Evolutionary conservation across 176 grass and related monocot genomes (phyloP).

Genomic region (Melocanna baccifera): DNA sequence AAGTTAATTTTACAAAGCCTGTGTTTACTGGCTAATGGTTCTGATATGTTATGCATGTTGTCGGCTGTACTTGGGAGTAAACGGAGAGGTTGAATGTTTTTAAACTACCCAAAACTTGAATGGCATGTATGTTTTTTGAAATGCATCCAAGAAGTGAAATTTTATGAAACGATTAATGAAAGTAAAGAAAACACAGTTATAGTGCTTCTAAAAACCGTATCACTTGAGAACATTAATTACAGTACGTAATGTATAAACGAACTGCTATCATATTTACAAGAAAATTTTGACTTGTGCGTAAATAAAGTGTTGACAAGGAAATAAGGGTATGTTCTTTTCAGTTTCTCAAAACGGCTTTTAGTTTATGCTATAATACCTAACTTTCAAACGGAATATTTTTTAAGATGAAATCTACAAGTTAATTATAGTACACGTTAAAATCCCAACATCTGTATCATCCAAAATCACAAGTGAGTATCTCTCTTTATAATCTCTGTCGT

Average conservation of each 20-base stretch:
- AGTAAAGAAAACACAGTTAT: not conserved
- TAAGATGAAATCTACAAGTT: too few species aligned
- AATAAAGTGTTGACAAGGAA: not conserved
- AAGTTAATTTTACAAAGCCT: not conserved
- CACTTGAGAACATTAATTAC: not conserved
- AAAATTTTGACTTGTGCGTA: not conserved
- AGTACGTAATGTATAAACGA: not conserved
- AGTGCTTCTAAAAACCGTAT: not conserved
- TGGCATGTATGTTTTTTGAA: not conserved
- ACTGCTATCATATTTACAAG: not conserved
- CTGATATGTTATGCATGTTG: not conserved
- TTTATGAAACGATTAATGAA: not conserved
- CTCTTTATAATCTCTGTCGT: too few species aligned
- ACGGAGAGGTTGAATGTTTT: not conserved
- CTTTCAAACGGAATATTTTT: too few species aligned
- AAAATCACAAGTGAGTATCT: too few species aligned
- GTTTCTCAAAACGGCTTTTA: too few species aligned
- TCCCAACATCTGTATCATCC: too few species aligned
- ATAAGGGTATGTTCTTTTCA: too few species aligned
- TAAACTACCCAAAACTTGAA: not conserved
- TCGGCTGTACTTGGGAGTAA: not conserved
- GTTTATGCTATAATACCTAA: too few species aligned
- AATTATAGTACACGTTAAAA: too few species aligned
- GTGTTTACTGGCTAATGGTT: not conserved
- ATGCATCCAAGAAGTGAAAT: not conserved